Evolutionary conservation across 1,284 basidiomycete species (phyloP), one percentile per base, ranked within the genome.

Genomic region (Trametes versicolor): DNA sequence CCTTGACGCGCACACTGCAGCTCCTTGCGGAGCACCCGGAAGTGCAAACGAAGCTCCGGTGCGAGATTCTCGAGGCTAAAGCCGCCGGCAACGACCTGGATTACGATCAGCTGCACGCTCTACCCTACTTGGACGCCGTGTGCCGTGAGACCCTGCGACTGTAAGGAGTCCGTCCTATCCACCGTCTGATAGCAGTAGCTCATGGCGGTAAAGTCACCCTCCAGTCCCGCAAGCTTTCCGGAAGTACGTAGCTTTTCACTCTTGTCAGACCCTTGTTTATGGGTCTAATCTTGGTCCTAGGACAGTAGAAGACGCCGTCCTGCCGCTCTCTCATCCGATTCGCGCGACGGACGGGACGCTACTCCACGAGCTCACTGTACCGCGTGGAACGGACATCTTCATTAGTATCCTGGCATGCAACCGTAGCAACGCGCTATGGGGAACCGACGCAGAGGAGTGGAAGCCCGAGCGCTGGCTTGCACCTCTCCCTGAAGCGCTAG

Each of bases 401-500:
- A 75, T 88, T 34, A 83, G 85, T 0, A 83, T 87, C 21, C 64
- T 80, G 5, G 73, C 78, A 0, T 70, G 86, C 52, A 87, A 89
- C 69, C 71, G 78, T 4, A 73, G 77, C 41, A 80, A 79, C 63
- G 73, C 77, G 2, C 73, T 87, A 3, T 89, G 87, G 87, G 87
- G 87, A 4, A 78, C 82, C 37, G 87, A 89, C 70, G 81, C 84
- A 6, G 62, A 68, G 21, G 81, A 86, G 61, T 88, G 84, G 77
- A 83, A 75, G 81, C 75, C 75, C 2, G 74, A 77, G 55, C 71
- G 76, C 12, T 76, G 75, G 75, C 65, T 77, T 7, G 57, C 63
- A 6, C 67, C 71, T 4, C 54, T 72, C 0, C 73, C 72, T 1
- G 48, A 50, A 5, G 43, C 63, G 1, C 54, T 73, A 1, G 62